Percentiles rank a stretch among this genome's conserved stretches.
Evolutionary conservation across 108 stramenopile species (phyloP).

Genomic region (Fistulifera solaris): DNA sequence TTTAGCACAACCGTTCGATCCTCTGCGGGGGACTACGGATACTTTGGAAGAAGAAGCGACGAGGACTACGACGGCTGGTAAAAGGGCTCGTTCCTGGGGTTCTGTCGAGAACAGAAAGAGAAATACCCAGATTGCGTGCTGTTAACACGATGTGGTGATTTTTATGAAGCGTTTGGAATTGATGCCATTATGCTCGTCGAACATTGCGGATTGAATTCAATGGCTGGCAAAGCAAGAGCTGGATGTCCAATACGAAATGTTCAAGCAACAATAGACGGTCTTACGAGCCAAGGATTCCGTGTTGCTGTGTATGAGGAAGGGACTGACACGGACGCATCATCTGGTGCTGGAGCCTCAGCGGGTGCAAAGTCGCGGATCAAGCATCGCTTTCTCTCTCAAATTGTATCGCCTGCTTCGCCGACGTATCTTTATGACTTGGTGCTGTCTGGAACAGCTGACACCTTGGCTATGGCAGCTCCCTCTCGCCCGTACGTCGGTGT

Average conservation of each 20-base stretch:
- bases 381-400: slow-evolving; percentile 63
- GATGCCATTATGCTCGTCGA: slow-evolving; percentile 92
- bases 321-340: slow-evolving; percentile 22
- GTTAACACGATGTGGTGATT: slow-evolving; percentile 89
- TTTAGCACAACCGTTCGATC: slow-evolving; percentile 18
- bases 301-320: slow-evolving; percentile 92
- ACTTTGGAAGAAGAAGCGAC: not conserved
- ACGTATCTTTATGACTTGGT: slow-evolving; percentile 86
- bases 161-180: slow-evolving; percentile 94
- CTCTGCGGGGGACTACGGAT: not conserved
- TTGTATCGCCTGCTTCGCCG: slow-evolving; percentile 84
- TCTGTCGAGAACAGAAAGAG: slow-evolving; percentile 54
- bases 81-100: slow-evolving; percentile 55
- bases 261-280: slow-evolving; percentile 79
- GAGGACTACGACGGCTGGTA: slow-evolving; percentile 13
- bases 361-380: slow-evolving; percentile 35
- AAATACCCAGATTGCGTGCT: slow-evolving; percentile 46
- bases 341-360: slow-evolving; percentile 9
- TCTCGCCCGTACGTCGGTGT: slow-evolving; percentile 76
- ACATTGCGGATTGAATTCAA: slow-evolving; percentile 91
- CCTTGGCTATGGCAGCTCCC: slow-evolving; percentile 11
- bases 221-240: slow-evolving; percentile 86
- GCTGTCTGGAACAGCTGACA: slow-evolving; percentile 29
- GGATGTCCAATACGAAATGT: slow-evolving; percentile 89
- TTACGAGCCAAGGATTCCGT: slow-evolving; percentile 74